Conservation (phyloP, 768 basidiomycete genomes). For the Russula lepida region DNA sequence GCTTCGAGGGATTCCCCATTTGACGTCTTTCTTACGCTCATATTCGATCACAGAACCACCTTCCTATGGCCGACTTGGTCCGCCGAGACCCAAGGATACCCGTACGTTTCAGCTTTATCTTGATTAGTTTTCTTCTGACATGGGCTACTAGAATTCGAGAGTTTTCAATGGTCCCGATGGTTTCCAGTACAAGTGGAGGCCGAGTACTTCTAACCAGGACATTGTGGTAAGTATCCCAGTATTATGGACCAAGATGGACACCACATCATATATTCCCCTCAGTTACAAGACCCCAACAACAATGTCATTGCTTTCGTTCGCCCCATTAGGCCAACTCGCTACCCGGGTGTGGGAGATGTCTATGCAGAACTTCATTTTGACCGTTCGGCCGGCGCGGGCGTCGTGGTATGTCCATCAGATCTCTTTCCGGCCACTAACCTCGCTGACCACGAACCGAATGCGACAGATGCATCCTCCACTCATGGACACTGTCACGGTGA, state of each 20-base stretch:
- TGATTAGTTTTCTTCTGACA: conserved; percentile 12
- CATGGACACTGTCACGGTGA: conserved; percentile 83
- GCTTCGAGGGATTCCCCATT: conserved; percentile 24
- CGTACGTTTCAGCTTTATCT: conserved; percentile 34
- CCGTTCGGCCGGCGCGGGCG: conserved; percentile 69
- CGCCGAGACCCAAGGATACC: conserved; percentile 54
- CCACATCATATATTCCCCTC: conserved; percentile 6
- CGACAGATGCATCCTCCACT: conserved; percentile 76
- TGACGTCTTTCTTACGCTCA: conserved; percentile 14
- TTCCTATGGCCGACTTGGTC: conserved; percentile 79
- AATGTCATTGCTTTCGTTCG: conserved; percentile 74
- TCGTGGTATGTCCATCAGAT: conserved; percentile 47
- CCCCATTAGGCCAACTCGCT: conserved; percentile 66
- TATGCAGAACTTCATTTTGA: conserved; percentile 81
- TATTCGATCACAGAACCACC: conserved; percentile 45
- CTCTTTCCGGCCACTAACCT: conserved; percentile 12
- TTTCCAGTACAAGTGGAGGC: conserved; percentile 71
- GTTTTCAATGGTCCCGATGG: conserved; percentile 81
- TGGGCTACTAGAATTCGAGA: conserved; percentile 30
- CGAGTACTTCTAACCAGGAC: conserved; percentile 40
- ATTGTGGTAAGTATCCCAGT: conserved; percentile 38
- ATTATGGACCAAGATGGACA: conserved; percentile 2
- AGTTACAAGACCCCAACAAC: conserved; percentile 68
- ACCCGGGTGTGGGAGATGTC: conserved; percentile 75
- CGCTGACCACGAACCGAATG: conserved; percentile 9